Conservation (phyloP, 495 filamentous ascomycete species). For the Penicillium mononematosum region DNA sequence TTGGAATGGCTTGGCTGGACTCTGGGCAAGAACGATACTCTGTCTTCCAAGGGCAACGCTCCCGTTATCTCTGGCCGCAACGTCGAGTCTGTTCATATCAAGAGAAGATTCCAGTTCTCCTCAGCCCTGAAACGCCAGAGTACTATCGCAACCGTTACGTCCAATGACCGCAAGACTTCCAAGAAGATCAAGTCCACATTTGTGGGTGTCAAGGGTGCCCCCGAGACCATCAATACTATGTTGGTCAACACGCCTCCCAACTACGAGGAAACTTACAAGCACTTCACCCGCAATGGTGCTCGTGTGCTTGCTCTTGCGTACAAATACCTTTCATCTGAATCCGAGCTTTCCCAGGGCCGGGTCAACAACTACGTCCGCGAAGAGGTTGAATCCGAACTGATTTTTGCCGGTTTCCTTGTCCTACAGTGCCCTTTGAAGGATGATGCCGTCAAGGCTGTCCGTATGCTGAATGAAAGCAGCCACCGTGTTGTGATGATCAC, state of each 20-base stretch:
- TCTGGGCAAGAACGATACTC: slow-evolving; percentile 80
- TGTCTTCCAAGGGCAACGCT: slow-evolving; percentile 51
- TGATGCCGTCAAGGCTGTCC: slow-evolving; percentile 87
- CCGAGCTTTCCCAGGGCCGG: slow-evolving; percentile 73
- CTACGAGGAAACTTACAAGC: slow-evolving; percentile 98
- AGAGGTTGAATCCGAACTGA: slow-evolving; percentile 79
- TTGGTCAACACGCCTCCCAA: slow-evolving; percentile 75
- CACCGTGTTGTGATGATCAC: slow-evolving; percentile 99
- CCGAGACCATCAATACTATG: slow-evolving; percentile 94
- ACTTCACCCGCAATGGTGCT: slow-evolving; percentile 92
- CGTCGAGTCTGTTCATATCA: slow-evolving; percentile 78
- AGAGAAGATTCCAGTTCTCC: slow-evolving; percentile 97
- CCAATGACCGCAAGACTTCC: slow-evolving; percentile 62
- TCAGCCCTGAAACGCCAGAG: slow-evolving; percentile 94
- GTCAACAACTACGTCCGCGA: slow-evolving; percentile 94
- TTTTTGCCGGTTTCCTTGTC: slow-evolving; percentile 93
- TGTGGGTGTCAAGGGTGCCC: slow-evolving; percentile 93
- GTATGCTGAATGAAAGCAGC: slow-evolving; percentile 98
- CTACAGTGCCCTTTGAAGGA: slow-evolving; percentile 95
- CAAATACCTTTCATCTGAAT: slow-evolving; percentile 78
- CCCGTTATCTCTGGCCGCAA: slow-evolving; percentile 46
- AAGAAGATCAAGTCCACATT: slow-evolving; percentile 80
- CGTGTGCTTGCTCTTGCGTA: slow-evolving; percentile 92
- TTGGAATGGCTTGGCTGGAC: slow-evolving; percentile 86
- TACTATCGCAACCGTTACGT: slow-evolving; percentile 78